These are phyloP conservation scores for Lactarius sp. DNA, from an alignment of 768 basidiomycete genomes.

Conservation along the genomic window DNA sequence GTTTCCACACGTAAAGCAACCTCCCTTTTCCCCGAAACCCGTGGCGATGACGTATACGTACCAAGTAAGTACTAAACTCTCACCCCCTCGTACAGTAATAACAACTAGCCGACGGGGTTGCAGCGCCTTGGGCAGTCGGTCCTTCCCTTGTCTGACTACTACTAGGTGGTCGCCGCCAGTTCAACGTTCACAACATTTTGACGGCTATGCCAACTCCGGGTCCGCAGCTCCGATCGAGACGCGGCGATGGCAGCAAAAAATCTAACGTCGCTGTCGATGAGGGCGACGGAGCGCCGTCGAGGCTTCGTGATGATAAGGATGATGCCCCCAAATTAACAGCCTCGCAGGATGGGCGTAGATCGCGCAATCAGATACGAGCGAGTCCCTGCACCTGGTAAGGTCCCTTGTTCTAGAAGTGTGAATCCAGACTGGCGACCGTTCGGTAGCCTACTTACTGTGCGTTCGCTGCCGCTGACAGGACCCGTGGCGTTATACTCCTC, in stretches of 20 bases:
- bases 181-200: neutral
- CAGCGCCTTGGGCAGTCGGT: neutral
- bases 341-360: neutral
- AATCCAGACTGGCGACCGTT: neutral
- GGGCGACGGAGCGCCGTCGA: slow-evolving; percentile 1
- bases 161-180: neutral
- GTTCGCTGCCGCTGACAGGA: neutral
- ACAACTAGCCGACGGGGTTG: neutral
- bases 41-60: neutral
- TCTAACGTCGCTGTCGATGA: slow-evolving; percentile 6
- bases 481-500: neutral
- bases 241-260: slow-evolving; percentile 7
- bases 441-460: neutral
- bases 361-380: neutral
- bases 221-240: slow-evolving; percentile 4
- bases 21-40: neutral
- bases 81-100: neutral
- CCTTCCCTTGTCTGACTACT: neutral
- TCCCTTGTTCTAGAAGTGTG: neutral
- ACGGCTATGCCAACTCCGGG: slow-evolving; percentile 2
- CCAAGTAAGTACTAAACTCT: neutral
- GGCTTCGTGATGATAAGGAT: neutral
- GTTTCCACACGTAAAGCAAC: neutral
- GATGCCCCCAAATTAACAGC: neutral
- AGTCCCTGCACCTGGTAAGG: slow-evolving; percentile 8